Base-by-base conservation (phyloP, 208 protist species). In the Crithidia sp. region DNA sequence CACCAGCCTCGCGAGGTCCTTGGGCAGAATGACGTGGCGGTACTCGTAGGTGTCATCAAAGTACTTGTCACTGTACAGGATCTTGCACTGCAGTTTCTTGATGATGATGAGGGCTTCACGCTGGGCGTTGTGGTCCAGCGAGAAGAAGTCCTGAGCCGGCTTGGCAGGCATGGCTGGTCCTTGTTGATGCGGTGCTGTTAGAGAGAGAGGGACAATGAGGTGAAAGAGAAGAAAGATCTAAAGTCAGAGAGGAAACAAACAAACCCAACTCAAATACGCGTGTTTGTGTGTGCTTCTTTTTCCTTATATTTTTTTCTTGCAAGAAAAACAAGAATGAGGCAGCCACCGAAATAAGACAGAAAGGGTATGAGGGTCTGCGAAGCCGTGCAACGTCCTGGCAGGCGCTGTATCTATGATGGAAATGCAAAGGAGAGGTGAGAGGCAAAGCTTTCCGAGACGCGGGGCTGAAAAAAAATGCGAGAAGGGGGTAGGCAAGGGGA, bases 1-100 rank as follows among this genome's bases (percentile, higher is more conserved):
- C 8, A 98, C 86, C 3, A 95, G 70, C 52, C 97, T 89, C 14
- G 89, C 85, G 36, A 99, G 87, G 44, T 99, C 97, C 70, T 97
- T 96, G 41, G 98, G 98, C 49, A 99, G 83, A 62, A 99, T 99
- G 5, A 99, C 98, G 75, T 99, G 98, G 45, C 98, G 98, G 83
- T 99, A 99, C 90, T 99, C 98, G 78, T 89, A 98, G 53, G 83
- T 69, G 62, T 94, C 91, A 59, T 99, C 98, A 81, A 89, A 97
- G 86, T 99, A 99, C 85, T 99, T 99, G 63, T 98, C 95, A 50
- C 95, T 98, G 81, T 99, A 99, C 70, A 97, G 74, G 45, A 98
- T 98, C 79, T 95, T 96, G 67, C 77, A 82, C 78, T 92, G 87
- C 19, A 96, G 70, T 76, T 95, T 96, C 58, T 82, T 82, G 65